Percentiles rank a stretch among this genome's conserved stretches.
Conservation (phyloP, 2,329 filamentous ascomycete genomes). For the Calonectria henricotiae region DNA sequence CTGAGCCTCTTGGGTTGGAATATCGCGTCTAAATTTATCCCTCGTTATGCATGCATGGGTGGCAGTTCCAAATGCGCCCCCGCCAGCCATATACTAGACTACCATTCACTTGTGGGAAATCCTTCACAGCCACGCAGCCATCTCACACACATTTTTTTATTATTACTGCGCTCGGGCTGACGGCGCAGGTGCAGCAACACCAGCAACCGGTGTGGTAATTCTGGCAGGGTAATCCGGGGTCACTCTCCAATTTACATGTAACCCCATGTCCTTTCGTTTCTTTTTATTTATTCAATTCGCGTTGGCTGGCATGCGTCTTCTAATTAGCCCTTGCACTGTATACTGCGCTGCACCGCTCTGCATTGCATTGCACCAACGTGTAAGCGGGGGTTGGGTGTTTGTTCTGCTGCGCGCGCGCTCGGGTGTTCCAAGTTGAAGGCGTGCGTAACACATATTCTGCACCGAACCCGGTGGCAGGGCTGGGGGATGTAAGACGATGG, state of each 20-base stretch:
- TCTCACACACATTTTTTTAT: conserved; percentile 4
- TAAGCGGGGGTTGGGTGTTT: conserved; percentile 7
- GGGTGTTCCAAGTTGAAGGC: conserved; percentile 1
- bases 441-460: neutral
- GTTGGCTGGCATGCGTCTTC: conserved; percentile 16
- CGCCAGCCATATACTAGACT: no score
- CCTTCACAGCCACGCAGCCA: conserved; percentile 26
- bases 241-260: conserved; percentile 24
- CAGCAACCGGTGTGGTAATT: conserved; percentile 2
- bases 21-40: conserved; percentile 14
- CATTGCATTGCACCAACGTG: neutral
- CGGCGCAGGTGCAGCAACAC: conserved; percentile 12
- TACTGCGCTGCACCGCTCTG: neutral
- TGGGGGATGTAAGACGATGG: conserved; percentile 5
- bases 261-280: conserved; percentile 10
- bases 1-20: neutral
- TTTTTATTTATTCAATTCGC: neutral
- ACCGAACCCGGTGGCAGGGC: conserved; percentile 16
- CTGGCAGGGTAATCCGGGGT: conserved; percentile 3
- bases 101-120: no score
- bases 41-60: conserved; percentile 8
- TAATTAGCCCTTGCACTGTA: neutral
- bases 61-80: conserved; percentile 1
- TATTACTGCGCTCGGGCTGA: conserved; percentile 15
- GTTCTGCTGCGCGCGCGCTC: neutral